phyloP scores from a whole-genome alignment of 495 filamentous ascomycete genomes.

The Hypoxylon intermedium region DNA sequence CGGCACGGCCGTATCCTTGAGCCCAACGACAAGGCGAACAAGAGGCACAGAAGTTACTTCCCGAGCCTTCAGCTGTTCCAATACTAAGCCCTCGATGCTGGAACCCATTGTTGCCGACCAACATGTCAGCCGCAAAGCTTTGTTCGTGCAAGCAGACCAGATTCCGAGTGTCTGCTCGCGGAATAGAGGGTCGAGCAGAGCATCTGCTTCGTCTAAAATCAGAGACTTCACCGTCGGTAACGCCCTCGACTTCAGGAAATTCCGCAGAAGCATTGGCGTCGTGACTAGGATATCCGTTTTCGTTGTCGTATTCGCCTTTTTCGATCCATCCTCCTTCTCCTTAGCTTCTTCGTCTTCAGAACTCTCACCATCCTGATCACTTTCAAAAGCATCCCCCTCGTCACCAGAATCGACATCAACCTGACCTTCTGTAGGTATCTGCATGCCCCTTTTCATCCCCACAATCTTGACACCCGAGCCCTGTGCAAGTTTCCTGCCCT shows the following conservation, averaged over 20 bases:
- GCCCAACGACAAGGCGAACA: conserved; percentile 85
- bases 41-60: conserved; percentile 61
- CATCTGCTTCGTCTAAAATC: conserved; percentile 92
- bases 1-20: conserved; percentile 93
- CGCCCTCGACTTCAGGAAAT: conserved; percentile 67
- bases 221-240: conserved; percentile 73
- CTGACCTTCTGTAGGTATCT: conserved; percentile 59
- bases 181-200: conserved; percentile 90
- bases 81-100: conserved; percentile 79
- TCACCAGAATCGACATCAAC: conserved; percentile 41
- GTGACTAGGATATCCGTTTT: conserved; percentile 88
- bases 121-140: conserved; percentile 72
- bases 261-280: conserved; percentile 79
- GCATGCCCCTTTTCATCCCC: conserved; percentile 85
- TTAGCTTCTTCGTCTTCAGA: conserved; percentile 50
- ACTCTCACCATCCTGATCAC: conserved; percentile 52
- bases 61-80: conserved; percentile 59
- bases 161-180: conserved; percentile 86
- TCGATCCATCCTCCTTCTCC: conserved; percentile 48
- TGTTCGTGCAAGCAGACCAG: conserved; percentile 77
- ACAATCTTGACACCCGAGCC: conserved; percentile 82
- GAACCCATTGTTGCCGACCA: conserved; percentile 99
- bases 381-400: conserved; percentile 42
- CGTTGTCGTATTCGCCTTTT: conserved; percentile 53
- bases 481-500: conserved; percentile 78